A percentile compares a stretch with the other conserved stretches of the same genome.
Conservation (phyloP, 352 stramenopile species). For the Globisporangium perplexum region DNA sequence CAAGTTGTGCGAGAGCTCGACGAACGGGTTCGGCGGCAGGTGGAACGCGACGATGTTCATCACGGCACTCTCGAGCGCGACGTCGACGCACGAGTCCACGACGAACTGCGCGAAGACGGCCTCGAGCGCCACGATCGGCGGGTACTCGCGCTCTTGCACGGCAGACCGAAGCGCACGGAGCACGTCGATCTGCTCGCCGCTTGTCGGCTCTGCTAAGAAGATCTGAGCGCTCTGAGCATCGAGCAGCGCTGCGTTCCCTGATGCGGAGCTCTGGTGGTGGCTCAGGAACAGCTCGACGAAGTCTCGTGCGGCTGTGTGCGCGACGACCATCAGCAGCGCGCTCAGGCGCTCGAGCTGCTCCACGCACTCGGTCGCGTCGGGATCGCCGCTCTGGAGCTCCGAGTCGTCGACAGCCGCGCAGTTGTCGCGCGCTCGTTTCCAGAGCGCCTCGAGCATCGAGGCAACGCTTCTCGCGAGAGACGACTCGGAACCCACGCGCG, state of each 20-base stretch:
- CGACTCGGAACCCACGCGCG: constrained; percentile 6
- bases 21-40: constrained; percentile 45
- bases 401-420: not conserved
- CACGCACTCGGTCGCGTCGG: constrained; percentile 3
- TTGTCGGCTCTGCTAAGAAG: not conserved
- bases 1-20: constrained; percentile 27
- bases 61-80: constrained; percentile 44
- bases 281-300: constrained; percentile 7
- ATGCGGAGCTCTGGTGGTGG: not conserved
- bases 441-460: not conserved
- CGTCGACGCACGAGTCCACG: constrained; percentile 34
- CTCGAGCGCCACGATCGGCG: constrained; percentile 30
- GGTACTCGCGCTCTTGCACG: constrained; percentile 26
- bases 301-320: constrained; percentile 15
- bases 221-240: not conserved
- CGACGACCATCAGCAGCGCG: constrained; percentile 19
- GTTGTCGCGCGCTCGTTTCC: not conserved
- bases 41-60: constrained; percentile 34
- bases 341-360: constrained; percentile 15
- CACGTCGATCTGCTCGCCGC: constrained; percentile 21
- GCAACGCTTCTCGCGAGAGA: constrained; percentile 6
- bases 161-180: constrained; percentile 21
- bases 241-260: not conserved
- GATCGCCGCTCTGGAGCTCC: not conserved
- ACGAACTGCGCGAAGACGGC: constrained; percentile 40